Evolutionary conservation across 2,329 filamentous ascomycete species (phyloP).

Genomic region (Triangularia verruculosa): DNA sequence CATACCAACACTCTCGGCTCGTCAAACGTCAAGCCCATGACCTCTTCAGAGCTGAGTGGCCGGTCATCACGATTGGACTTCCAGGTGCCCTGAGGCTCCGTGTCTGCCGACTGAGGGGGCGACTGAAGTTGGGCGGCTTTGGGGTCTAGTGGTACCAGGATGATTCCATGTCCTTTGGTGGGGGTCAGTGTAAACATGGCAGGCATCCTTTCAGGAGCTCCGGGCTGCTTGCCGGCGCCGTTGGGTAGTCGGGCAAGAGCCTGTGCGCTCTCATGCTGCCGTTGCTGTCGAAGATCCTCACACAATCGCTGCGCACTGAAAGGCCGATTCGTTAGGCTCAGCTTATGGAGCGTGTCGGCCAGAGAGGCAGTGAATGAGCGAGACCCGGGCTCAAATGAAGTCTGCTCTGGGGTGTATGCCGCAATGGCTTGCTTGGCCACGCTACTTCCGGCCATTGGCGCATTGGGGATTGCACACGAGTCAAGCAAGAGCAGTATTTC

Average conservation of each 20-base stretch:
- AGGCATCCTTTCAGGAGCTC: slow-evolving; percentile 41
- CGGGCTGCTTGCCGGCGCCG: slow-evolving; percentile 39
- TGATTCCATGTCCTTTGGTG: slow-evolving; percentile 51
- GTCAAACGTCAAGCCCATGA: slow-evolving; percentile 58
- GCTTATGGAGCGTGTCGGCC: slow-evolving; percentile 52
- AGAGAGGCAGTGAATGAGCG: slow-evolving; percentile 59
- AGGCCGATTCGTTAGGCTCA: slow-evolving; percentile 48
- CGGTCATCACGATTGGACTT: slow-evolving; percentile 22
- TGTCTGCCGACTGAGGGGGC: slow-evolving; percentile 30
- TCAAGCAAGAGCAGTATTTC: slow-evolving; percentile 63
- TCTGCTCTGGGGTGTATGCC: slow-evolving; percentile 54
- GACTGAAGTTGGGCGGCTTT: slow-evolving; percentile 33
- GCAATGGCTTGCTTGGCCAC: slow-evolving; percentile 63
- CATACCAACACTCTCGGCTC: slow-evolving; percentile 63
- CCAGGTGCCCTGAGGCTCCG: slow-evolving; percentile 28
- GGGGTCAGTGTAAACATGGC: slow-evolving; percentile 56
- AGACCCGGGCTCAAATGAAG: slow-evolving; percentile 41
- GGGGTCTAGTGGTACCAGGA: slow-evolving; percentile 47
- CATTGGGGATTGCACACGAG: slow-evolving; percentile 56
- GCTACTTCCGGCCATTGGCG: slow-evolving; percentile 48
- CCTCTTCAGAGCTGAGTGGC: slow-evolving; percentile 37
- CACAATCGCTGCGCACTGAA: slow-evolving; percentile 56
- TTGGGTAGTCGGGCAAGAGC: slow-evolving; percentile 43
- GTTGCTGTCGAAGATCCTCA: slow-evolving; percentile 51
- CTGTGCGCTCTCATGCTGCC: slow-evolving; percentile 45